These are phyloP conservation scores for Arctium minus DNA, from an alignment of 129 eudicot genomes.

Conservation along the genomic window DNA sequence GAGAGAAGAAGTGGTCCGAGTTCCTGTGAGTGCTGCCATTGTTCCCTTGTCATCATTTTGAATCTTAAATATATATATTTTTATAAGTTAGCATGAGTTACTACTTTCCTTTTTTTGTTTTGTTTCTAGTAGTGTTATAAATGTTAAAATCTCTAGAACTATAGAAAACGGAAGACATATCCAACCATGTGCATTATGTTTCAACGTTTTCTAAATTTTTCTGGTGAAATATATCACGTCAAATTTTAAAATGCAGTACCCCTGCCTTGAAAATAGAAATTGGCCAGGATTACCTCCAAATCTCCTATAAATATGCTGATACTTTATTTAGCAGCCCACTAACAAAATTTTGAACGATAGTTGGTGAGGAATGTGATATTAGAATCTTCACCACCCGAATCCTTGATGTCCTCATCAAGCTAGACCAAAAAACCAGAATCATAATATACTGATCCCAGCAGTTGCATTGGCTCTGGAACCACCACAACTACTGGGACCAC, in stretches of 20 bases:
- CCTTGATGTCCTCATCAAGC: too few relatives aligned
- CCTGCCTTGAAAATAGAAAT: neutral
- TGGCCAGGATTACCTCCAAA: neutral
- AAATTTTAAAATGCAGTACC: neutral
- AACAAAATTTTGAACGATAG: too few relatives aligned
- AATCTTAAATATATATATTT: neutral
- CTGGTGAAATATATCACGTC: neutral
- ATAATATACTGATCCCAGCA: too few relatives aligned
- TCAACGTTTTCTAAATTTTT: neutral
- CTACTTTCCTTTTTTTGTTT: neutral
- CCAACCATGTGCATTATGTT: neutral
- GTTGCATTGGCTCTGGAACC: too few relatives aligned
- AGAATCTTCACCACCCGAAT: too few relatives aligned
- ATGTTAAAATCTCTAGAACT: neutral
- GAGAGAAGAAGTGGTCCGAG: slow-evolving; percentile 89
- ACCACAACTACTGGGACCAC: too few relatives aligned
- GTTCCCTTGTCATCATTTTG: neutral
- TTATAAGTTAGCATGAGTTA: neutral
- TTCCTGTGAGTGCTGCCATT: slow-evolving; percentile 68
- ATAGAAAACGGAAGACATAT: neutral
- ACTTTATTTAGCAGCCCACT: too few relatives aligned
- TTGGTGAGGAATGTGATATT: too few relatives aligned
- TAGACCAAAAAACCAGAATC: too few relatives aligned
- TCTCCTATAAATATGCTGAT: neutral
- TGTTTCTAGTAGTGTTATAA: neutral